phyloP scores from a whole-genome alignment of 1,139 yeast genomes.

The Debaryomyces sp. region DNA sequence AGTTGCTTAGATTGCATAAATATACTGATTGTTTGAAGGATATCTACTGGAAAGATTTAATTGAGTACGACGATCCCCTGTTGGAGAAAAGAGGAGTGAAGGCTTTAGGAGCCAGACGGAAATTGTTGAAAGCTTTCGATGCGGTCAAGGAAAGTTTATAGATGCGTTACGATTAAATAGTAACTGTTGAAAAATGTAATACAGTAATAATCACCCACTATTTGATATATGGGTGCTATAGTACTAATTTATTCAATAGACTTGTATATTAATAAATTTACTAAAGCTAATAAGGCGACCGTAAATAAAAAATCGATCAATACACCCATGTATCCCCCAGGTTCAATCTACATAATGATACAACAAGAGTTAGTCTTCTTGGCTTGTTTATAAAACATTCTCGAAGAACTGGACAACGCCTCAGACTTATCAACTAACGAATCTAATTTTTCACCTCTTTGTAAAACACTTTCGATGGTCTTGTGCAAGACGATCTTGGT shows the following conservation, averaged over 20 bases:
- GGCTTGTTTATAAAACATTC: constrained; percentile 96
- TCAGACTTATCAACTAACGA: constrained; percentile 93
- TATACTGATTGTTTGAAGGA: constrained; percentile 84
- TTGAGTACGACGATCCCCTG: constrained; percentile 67
- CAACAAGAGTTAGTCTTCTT: constrained; percentile 98
- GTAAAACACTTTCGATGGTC: constrained; percentile 91
- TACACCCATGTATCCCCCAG: background rate
- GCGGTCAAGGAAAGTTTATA: constrained; percentile 50
- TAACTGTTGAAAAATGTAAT: background rate
- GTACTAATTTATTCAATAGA: constrained; percentile 7
- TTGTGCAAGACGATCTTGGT: constrained; percentile 95
- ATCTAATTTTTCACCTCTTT: constrained; percentile 95
- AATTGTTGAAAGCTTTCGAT: constrained; percentile 87
- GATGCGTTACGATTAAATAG: background rate
- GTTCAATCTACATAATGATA: constrained; percentile 57
- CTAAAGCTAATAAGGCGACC: constrained; percentile 1
- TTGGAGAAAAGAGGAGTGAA: constrained; percentile 81
- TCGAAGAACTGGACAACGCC: constrained; percentile 83
- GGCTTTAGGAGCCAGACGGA: constrained; percentile 94
- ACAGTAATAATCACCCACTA: constrained; percentile 5
- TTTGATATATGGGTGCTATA: constrained; percentile 12
- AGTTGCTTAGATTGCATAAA: constrained; percentile 86
- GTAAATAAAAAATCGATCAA: background rate
- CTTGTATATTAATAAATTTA: constrained; percentile 4
- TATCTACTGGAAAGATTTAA: constrained; percentile 76